These are phyloP conservation scores for Erysimum cheiranthoides DNA, from an alignment of 345 rosid genomes.

Conservation along the genomic window DNA sequence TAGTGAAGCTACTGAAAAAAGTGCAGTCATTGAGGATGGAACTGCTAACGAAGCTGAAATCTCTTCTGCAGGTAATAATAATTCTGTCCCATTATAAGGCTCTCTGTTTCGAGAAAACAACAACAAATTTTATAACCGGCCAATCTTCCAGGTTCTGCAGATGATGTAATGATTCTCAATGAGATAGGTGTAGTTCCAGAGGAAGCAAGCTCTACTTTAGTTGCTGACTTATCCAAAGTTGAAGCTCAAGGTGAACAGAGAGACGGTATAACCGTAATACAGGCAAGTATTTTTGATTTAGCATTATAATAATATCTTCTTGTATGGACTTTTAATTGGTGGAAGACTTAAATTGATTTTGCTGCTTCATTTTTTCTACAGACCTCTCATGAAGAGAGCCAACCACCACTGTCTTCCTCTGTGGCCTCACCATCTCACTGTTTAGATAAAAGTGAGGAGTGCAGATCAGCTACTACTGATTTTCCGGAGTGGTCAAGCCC, in stretches of 20 bases:
- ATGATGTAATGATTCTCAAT: conserved; percentile 44
- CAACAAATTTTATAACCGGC: not conserved
- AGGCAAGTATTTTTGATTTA: conserved; percentile 39
- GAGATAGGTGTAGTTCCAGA: conserved; percentile 44
- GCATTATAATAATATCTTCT: not conserved
- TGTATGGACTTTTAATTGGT: conserved; percentile 6
- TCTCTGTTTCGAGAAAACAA: conserved; percentile 19
- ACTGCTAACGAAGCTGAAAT: conserved; percentile 29
- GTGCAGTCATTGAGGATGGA: conserved; percentile 51
- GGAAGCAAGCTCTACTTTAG: conserved; percentile 42
- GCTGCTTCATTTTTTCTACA: conserved; percentile 22
- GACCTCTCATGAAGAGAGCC: conserved; percentile 42
- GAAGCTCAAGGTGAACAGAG: conserved; percentile 38
- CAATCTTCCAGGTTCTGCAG: conserved; percentile 48
- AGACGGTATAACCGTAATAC: conserved; percentile 24
- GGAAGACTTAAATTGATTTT: conserved; percentile 14
- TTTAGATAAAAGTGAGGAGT: conserved; percentile 51
- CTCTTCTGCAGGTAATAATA: conserved; percentile 47
- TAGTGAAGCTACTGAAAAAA: conserved; percentile 39
- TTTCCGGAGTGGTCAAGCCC: conserved; percentile 80
- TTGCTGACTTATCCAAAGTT: conserved; percentile 28
- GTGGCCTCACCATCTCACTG: conserved; percentile 55
- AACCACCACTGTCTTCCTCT: conserved; percentile 37
- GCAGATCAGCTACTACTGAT: conserved; percentile 53
- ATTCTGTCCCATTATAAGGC: conserved; percentile 23